Evolutionary conservation across 2,329 filamentous ascomycete genomes (phyloP).

Genomic region (Parasarocladium wereldwijsianum): DNA sequence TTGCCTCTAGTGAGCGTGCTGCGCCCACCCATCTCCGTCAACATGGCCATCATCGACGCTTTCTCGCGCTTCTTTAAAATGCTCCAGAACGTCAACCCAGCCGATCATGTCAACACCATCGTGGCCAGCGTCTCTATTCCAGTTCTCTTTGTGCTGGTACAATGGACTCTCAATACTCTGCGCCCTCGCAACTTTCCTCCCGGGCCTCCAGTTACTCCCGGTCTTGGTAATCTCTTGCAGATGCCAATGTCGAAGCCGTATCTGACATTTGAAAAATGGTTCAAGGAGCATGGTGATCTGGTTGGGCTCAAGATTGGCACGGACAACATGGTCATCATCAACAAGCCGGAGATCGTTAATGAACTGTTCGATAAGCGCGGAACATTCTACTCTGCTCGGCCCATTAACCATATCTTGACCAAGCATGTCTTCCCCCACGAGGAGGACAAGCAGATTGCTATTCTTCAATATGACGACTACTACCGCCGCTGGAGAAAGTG

Average conservation of each 20-base stretch:
- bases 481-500: background rate
- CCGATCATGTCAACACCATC: too few relatives aligned
- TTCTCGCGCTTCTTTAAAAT: too few relatives aligned
- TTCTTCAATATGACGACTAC: constrained; percentile 5
- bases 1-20: too few relatives aligned
- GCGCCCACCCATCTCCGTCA: too few relatives aligned
- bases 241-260: constrained; percentile 9
- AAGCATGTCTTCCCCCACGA: constrained; percentile 10
- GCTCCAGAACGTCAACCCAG: too few relatives aligned
- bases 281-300: constrained; percentile 17
- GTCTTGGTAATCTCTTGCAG: constrained; percentile 11
- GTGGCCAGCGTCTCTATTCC: background rate
- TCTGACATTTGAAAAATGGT: constrained; percentile 16
- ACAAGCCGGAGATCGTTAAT: constrained; percentile 14
- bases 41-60: too few relatives aligned
- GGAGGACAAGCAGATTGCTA: constrained; percentile 7
- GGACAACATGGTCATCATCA: constrained; percentile 16
- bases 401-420: constrained; percentile 10
- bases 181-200: constrained; percentile 10
- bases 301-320: constrained; percentile 13
- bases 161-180: constrained; percentile 4
- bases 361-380: constrained; percentile 21
- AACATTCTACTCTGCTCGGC: constrained; percentile 19
- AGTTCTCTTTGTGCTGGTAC: background rate
- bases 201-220: constrained; percentile 7